Conservation (phyloP, 1,139 yeast genomes). For the Arxiozyma heterogenica region DNA sequence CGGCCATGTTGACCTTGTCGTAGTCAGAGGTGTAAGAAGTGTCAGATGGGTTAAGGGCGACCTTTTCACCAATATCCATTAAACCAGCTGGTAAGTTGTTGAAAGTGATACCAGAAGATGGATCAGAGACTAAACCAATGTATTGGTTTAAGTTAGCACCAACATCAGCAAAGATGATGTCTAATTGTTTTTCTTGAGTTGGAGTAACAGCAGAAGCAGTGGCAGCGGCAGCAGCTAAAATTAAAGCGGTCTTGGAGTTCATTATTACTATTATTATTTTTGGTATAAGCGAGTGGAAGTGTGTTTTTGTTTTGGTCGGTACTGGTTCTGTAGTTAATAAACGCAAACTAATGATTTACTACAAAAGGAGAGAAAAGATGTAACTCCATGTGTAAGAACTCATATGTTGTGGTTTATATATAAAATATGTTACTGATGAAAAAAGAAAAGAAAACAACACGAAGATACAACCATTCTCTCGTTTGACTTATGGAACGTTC, state of each 20-base stretch:
- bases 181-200: conserved; percentile 11
- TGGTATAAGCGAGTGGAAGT: conserved; percentile 2
- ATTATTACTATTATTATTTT: conserved; percentile 4
- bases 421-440: not conserved
- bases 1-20: conserved; percentile 22
- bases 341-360: not conserved
- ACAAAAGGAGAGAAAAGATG: too few relatives aligned
- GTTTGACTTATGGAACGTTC: not conserved
- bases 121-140: conserved; percentile 9
- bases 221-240: conserved; percentile 10
- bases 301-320: too few relatives aligned
- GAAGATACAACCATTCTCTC: not conserved
- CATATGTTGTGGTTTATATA: not conserved
- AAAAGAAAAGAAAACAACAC: not conserved
- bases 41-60: conserved; percentile 29
- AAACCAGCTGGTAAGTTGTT: conserved; percentile 20
- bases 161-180: conserved; percentile 13
- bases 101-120: conserved; percentile 8
- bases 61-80: conserved; percentile 14
- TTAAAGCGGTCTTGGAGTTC: conserved; percentile 13
- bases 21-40: conserved; percentile 35
- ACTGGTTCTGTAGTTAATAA: not conserved
- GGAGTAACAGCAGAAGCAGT: conserved; percentile 10
- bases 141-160: conserved; percentile 11
- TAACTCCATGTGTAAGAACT: not conserved